These are phyloP conservation scores for Dryadomyces quercivorus DNA, from an alignment of 2,329 filamentous ascomycete species.

Conservation along the genomic window DNA sequence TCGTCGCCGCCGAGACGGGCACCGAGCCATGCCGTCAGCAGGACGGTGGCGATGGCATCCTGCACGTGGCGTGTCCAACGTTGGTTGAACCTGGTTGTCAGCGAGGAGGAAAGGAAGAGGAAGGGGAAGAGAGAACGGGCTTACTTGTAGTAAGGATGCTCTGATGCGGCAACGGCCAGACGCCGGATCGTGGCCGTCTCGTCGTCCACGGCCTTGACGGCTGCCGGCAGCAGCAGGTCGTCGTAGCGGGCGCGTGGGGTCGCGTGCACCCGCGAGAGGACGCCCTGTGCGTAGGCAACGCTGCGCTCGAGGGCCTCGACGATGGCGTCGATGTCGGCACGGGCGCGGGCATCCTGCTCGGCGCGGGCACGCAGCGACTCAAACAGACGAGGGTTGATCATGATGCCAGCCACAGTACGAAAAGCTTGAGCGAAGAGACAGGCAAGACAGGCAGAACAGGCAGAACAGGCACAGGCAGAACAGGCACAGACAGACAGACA, in stretches of 20 bases:
- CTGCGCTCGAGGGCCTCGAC: slow-evolving; percentile 73
- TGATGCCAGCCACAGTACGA: slow-evolving; percentile 19
- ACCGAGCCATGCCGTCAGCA: slow-evolving; percentile 64
- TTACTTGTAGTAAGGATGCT: slow-evolving; percentile 93
- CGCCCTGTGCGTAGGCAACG: slow-evolving; percentile 68
- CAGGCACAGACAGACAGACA: neutral
- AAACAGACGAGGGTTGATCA: slow-evolving; percentile 77
- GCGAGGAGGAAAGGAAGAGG: neutral
- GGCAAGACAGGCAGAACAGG: neutral
- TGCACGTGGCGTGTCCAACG: slow-evolving; percentile 80
- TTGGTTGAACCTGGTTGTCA: slow-evolving; percentile 52
- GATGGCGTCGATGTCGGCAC: slow-evolving; percentile 74
- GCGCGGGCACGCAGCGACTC: slow-evolving; percentile 78
- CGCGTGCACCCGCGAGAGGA: slow-evolving; percentile 81
- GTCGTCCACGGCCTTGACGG: slow-evolving; percentile 58
- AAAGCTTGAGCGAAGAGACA: neutral
- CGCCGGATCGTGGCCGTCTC: slow-evolving; percentile 60
- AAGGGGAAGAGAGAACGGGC: slow-evolving; percentile 5
- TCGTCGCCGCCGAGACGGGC: slow-evolving; percentile 37
- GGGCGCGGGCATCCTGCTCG: slow-evolving; percentile 71
- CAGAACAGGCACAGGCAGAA: neutral
- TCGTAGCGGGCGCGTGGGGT: slow-evolving; percentile 49
- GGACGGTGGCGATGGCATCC: slow-evolving; percentile 51
- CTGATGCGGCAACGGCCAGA: slow-evolving; percentile 61
- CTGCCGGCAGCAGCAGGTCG: slow-evolving; percentile 47